Percentiles rank a stretch among this genome's conserved stretches.
Evolutionary conservation across 148 eudicot genomes (phyloP).

Genomic region (Salicornia ramosissima): DNA sequence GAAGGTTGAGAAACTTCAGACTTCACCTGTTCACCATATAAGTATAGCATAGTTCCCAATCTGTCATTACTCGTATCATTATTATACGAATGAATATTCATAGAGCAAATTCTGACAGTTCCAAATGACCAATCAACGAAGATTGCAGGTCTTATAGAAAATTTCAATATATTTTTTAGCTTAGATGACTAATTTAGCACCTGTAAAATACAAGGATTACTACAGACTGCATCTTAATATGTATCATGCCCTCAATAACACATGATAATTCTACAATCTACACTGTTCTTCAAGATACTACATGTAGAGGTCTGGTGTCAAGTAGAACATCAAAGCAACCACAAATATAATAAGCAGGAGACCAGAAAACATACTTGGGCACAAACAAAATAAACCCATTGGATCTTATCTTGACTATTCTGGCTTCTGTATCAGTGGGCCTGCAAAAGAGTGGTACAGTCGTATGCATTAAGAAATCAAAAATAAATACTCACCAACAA

Average conservation of each 20-base stretch:
- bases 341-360: not conserved
- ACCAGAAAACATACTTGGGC: slow-evolving; percentile 62
- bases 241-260: not conserved
- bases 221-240: not conserved
- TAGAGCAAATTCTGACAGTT: not conserved
- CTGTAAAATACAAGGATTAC: not conserved
- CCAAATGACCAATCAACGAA: not conserved
- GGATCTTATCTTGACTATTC: slow-evolving; percentile 86
- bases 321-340: not conserved
- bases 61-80: not conserved
- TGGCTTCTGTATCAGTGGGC: slow-evolving; percentile 86
- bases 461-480: not conserved
- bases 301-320: not conserved
- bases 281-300: not conserved
- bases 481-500: not conserved
- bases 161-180: not conserved
- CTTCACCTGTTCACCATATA: not conserved
- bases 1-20: not conserved
- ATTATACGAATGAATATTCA: not conserved
- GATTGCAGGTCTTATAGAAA: not conserved
- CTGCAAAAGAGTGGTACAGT: slow-evolving; percentile 40
- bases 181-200: not conserved
- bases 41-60: not conserved
- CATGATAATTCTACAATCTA: not conserved
- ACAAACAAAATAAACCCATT: slow-evolving; percentile 96